A percentile compares a stretch with the other conserved stretches of the same genome.
phyloP scores from a whole-genome alignment of 192 early-diverging fungal species.

The Entomortierella beljakovae region DNA sequence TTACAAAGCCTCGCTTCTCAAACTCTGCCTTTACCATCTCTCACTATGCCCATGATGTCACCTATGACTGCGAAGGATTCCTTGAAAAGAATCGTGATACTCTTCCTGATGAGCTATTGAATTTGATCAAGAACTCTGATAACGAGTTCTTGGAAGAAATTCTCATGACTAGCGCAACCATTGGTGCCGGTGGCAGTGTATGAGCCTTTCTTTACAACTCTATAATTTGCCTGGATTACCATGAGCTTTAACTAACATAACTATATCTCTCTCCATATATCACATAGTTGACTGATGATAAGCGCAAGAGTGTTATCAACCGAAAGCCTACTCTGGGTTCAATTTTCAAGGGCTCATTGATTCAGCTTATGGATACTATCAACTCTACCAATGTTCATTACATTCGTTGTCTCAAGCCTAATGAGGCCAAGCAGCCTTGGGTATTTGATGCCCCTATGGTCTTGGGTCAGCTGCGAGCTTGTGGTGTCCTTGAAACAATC shows the following conservation, averaged over 20 bases:
- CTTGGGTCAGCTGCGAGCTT: constrained; percentile 93
- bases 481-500: constrained; percentile 99
- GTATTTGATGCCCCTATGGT: constrained; percentile 96
- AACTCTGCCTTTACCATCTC: constrained; percentile 89
- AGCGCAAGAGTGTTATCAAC: constrained; percentile 63
- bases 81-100: constrained; percentile 99
- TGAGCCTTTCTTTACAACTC: too few relatives aligned
- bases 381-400: constrained; percentile 94
- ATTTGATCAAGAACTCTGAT: constrained; percentile 78
- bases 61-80: constrained; percentile 94
- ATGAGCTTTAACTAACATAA: too few relatives aligned
- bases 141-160: constrained; percentile 89
- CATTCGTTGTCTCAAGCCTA: constrained; percentile 99
- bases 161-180: constrained; percentile 68
- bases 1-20: constrained; percentile 93
- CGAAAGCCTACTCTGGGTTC: constrained; percentile 96
- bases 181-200: constrained; percentile 59
- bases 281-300: constrained; percentile 49
- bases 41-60: constrained; percentile 96
- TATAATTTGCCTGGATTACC: too few relatives aligned
- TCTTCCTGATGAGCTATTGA: constrained; percentile 91
- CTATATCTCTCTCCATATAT: neutral
- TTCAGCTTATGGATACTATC: constrained; percentile 96
- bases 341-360: constrained; percentile 94
- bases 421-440: constrained; percentile 94